Base-by-base conservation (phyloP, 2,329 filamentous ascomycete species). In the Proliferodiscus dingleyae region DNA sequence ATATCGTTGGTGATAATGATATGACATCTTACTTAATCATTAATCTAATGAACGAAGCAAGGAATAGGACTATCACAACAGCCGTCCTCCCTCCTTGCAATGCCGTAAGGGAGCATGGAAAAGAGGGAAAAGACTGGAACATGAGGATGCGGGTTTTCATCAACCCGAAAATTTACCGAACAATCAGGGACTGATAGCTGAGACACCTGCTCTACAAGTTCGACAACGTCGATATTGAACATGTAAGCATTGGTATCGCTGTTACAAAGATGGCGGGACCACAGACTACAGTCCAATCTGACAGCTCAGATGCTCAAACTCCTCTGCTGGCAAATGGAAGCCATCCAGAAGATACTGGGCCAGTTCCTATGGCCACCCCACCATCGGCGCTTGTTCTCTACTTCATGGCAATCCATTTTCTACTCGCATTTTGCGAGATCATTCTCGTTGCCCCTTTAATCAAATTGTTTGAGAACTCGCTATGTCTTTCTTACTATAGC, bases 341-440 rank as follows among this genome's bases (percentile, higher is more conserved):
- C 23, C 24, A 23, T 15, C 8, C 23, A 28, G n/a, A 41, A 29
- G 32, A 9, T n/a, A 11, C 16, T 16, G 16, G 7, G 15, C 23
- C 38, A 15, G n/a, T n/a, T n/a, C n/a, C n/a, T n/a, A 29, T 11
- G 22, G 3, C 15, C 9, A 41, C 16, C 13, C 38, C 24, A n/a
- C 38, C 13, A 22, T 29, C 38, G 16, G 34, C 41, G 10, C 36
- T 55, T 34, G 46, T 60, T 15, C 23, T 59, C 8, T 61, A 58
- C 18, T 61, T 61, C 46, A 62, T 62, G 57, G 45, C 51, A 7
- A 51, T 63, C n/a, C 58, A 62, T 47, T 63, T 62, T 34, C 44
- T 61, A 13, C 47, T 63, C 29, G 58, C 55, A 6, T 61, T 63
- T 28, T 50, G 52, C 33, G 59, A 62, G 40, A 60, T 61, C 13